Evolutionary conservation across 805 yeast genomes (phyloP), one percentile per base, ranked within the genome.

Genomic region (Kodamaea kakaduensis): DNA sequence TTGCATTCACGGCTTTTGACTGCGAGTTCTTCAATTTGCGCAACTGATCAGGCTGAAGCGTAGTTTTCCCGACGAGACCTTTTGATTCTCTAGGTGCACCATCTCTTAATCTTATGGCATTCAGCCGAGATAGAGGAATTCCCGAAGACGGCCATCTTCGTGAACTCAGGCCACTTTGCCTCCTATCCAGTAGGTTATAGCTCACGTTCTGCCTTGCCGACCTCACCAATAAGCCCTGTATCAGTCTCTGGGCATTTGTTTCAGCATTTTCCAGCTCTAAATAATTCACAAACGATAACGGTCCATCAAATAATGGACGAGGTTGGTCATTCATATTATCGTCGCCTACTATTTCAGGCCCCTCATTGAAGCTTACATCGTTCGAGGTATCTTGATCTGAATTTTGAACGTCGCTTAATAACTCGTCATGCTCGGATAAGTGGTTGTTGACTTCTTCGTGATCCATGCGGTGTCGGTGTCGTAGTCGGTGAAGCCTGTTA

Each of bases 41-140:
- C 20, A 35, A 28, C 26, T 25, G 38, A 6, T 28, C 38, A 7
- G 38, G 33, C 25, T 21, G 24, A n/a, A 35, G 19, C 10, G 24
- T 34, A 12, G 36, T 25, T 10, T 32, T 34, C 8, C 14, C 18
- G 9, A 21, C 14, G 5, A 27, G 22, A 6, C 22, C 18, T 19
- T 30, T 24, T 5, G 14, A 7, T 13, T 7, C 15, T 23, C 26
- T 26, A 4, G 30, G 16, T 2, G 37, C 20, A 15, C 9, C 25
- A 18, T 26, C 27, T 10, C 37, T 32, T 23, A 44, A 36, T 10
- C 64, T 40, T 3, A 62, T 50, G 5, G 67, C 67, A 40, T 62
- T 61, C 34, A 56, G 67, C 7, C 67, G 43, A 17, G 57, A 40
- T 20, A 62, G 49, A 0, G 64, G 58, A 6, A 57, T 37, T 9